Conservation (phyloP, 768 basidiomycete species). For the Agrocybe praecox region DNA sequence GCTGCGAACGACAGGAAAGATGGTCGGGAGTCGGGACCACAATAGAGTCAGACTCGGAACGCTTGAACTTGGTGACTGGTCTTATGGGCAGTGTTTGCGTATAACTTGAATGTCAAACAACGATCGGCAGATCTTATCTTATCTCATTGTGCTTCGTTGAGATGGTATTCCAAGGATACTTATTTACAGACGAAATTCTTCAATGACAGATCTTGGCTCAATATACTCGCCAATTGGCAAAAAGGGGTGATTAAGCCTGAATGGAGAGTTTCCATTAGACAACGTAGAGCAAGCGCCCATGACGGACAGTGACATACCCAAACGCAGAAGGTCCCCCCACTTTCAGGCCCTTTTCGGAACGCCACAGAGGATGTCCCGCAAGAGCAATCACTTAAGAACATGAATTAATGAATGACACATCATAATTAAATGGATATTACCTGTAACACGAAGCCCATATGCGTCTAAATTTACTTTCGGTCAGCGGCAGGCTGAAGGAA, state of each 20-base stretch:
- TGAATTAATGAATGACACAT: neutral
- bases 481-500: neutral
- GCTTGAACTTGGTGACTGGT: too few relatives aligned
- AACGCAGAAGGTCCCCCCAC: constrained; percentile 58
- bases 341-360: constrained; percentile 48
- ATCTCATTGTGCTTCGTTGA: too few relatives aligned
- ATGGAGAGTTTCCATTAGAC: too few relatives aligned
- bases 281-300: neutral
- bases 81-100: too few relatives aligned
- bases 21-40: too few relatives aligned
- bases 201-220: constrained; percentile 48
- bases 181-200: constrained; percentile 27
- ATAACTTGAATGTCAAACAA: too few relatives aligned
- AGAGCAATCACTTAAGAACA: constrained; percentile 26
- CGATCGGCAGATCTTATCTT: too few relatives aligned
- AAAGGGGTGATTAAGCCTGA: constrained; percentile 33
- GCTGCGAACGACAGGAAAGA: too few relatives aligned
- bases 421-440: constrained; percentile 30
- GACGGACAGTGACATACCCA: constrained; percentile 32
- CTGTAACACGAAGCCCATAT: constrained; percentile 62
- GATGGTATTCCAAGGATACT: too few relatives aligned
- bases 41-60: too few relatives aligned
- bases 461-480: constrained; percentile 28
- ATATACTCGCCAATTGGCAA: constrained; percentile 40
- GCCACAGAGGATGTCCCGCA: constrained; percentile 58